phyloP scores from a whole-genome alignment of 2,329 filamentous ascomycete genomes.

The Ceratocystis harringtonii region DNA sequence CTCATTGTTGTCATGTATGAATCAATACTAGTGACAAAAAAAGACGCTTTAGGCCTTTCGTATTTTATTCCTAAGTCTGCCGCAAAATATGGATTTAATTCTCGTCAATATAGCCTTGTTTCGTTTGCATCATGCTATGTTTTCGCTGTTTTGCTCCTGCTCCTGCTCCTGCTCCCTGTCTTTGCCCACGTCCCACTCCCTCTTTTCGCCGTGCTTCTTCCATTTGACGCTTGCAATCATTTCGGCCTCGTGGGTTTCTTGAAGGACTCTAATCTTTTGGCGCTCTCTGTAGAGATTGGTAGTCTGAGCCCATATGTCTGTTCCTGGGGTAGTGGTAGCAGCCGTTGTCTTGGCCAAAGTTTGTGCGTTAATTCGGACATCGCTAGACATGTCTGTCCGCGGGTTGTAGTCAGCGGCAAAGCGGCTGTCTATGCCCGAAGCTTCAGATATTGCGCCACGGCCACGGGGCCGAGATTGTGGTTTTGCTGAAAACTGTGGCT shows the following conservation, averaged over 20 bases:
- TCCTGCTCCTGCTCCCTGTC: slow-evolving; percentile 14
- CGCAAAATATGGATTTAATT: not conserved
- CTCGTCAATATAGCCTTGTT: not conserved
- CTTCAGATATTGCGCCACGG: slow-evolving; percentile 47
- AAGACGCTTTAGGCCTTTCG: not conserved
- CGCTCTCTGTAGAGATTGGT: slow-evolving; percentile 66
- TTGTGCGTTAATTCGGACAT: not conserved
- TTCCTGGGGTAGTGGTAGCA: not conserved
- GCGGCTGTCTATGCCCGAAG: slow-evolving; percentile 60
- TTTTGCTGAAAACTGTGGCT: not conserved
- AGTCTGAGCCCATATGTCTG: slow-evolving; percentile 62
- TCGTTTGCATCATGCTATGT: not conserved
- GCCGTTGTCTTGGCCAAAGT: not conserved
- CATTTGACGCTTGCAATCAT: slow-evolving; percentile 45
- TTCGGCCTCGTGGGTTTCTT: slow-evolving; percentile 43
- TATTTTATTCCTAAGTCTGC: not conserved
- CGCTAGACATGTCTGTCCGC: slow-evolving; percentile 29
- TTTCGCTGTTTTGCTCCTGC: not conserved
- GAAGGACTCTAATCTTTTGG: slow-evolving; percentile 33
- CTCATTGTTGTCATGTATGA: not conserved
- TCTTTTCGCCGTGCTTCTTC: slow-evolving; percentile 50
- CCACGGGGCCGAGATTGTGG: slow-evolving; percentile 41
- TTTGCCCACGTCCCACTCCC: slow-evolving; percentile 48
- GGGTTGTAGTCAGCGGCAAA: slow-evolving; percentile 55
- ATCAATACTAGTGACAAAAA: not conserved